Conservation (phyloP, 345 rosid genomes). For the Eucalyptus urophylla region DNA sequence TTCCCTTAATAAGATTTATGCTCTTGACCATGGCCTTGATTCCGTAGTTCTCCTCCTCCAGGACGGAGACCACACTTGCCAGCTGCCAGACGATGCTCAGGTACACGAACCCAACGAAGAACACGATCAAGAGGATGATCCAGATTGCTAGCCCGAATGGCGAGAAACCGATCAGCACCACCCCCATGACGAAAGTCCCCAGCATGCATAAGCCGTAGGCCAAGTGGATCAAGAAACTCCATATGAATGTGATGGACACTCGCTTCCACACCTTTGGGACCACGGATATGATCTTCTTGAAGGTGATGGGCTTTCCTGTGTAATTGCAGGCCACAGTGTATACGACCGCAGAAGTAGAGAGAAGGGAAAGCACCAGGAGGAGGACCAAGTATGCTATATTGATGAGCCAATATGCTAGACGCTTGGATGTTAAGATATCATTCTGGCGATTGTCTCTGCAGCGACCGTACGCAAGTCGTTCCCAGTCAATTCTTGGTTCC, state of each 20-base stretch:
- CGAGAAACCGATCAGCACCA: neutral
- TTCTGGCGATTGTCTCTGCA: fast-evolving
- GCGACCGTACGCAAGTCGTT: neutral
- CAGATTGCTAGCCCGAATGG: neutral
- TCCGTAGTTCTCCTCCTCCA: conserved; percentile 36
- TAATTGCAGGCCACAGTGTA: conserved; percentile 33
- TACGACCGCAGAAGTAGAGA: conserved; percentile 32
- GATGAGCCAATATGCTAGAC: conserved; percentile 1
- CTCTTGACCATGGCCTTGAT: conserved; percentile 32
- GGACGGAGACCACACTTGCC: conserved; percentile 38
- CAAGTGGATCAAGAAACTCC: conserved; percentile 8
- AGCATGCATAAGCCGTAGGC: neutral
- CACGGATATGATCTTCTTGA: conserved; percentile 18
- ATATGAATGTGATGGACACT: conserved; percentile 25
- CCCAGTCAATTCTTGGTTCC: neutral
- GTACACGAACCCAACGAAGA: conserved; percentile 13
- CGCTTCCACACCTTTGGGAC: conserved; percentile 49
- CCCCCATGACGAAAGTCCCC: neutral
- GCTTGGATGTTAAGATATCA: neutral
- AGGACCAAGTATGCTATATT: conserved; percentile 13
- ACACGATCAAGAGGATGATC: neutral
- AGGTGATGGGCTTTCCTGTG: conserved; percentile 15
- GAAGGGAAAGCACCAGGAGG: conserved; percentile 25
- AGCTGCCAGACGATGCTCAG: conserved; percentile 26
- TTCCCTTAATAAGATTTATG: conserved; percentile 24